Base-by-base conservation (phyloP, 768 basidiomycete species). In the Leucosporidium creatinivorum region DNA sequence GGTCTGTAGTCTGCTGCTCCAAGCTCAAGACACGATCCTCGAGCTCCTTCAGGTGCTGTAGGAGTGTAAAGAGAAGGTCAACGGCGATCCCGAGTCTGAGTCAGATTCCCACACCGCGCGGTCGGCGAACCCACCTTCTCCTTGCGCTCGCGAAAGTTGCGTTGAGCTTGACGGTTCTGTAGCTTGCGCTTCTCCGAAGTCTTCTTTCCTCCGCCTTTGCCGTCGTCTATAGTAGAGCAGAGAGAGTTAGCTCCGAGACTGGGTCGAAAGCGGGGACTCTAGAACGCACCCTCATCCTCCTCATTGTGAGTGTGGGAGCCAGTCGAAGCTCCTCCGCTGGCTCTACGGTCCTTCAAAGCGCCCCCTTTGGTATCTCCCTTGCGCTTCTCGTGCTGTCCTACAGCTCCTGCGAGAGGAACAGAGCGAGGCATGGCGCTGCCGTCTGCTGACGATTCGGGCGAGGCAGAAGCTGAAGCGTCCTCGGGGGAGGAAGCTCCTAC, bases 101-200 rank as follows among this genome's bases (percentile, higher is more conserved):
- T n/a, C 13, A 25, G 49, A 7, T 1, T 4, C n/a, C n/a, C n/a
- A n/a, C 23, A 19, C 25, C 1, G 36, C 7, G 36, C 12, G 36
- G 26, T 13, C 23, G 23, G 52, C 25, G n/a, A 23, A 31, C 67
- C 36, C 15, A 64, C 67, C 67, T 72, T 72, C 80, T 99, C 94
- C 79, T 97, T 93, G 69, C 94, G 84, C 79, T 98, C 96, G 63
- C 94, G 82, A 81, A 99, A 99, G 1, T 94, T 94, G 62, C 94
- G 86, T 79, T 99, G 96, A 10, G 94, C 94, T 4, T 93, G 92
- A 63, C 94, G 83, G 74, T 99, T 99, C 80, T 99, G 94, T 44
- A 74, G 94, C 92, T 80, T 93, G 94, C 68, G 39, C 94, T 86
- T 76, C 92, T 91, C 49, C 67, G 68, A 9, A 48, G 39, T 44